Base-by-base conservation (phyloP, 805 yeast genomes). In the Metschnikowia kunwiensis region DNA sequence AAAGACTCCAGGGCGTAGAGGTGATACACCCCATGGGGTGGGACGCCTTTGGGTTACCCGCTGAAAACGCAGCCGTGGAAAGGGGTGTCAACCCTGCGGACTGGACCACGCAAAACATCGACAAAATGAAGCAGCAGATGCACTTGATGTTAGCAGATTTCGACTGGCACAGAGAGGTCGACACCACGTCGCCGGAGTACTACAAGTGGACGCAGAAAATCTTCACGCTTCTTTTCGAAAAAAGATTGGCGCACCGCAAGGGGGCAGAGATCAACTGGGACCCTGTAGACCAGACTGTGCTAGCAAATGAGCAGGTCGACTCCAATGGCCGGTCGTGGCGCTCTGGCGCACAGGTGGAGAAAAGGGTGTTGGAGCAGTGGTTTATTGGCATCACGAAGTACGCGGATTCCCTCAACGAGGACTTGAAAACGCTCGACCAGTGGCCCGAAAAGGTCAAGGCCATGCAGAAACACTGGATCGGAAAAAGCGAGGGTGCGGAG, bases 31-130 rank as follows among this genome's bases (percentile, higher is more conserved):
- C 97, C 0, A 89, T 93, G 95, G 98, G 98, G 0, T 93, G 97
- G 97, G 98, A 93, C 67, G 95, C 97, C 0, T 93, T 93, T 70
- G 98, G 98, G 1, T 68, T 93, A 18, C 98, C 98, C 0, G 98
- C 98, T 1, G 98, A 93, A 57, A 93, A 93, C 58, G 98, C 98
- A 0, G 98, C 98, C 0, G 80, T 87, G 20, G 96, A 89, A 57
- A 65, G 95, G 43, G 78, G 78, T 1, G 70, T 86, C 9, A 78
- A 77, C 44, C 97, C 98, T 0, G 75, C 77, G 0, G 72, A 60
- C 1, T 93, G 98, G 98, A 93, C 98, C 0, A 70, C 64, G 27
- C 53, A 65, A 11, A 93, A 93, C 55, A 87, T 93, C n/a, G 63
- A 59, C 1, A 84, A 80, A 50, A 93, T 93, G 98, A 86, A 82